These are phyloP conservation scores for Tetracentron sinense DNA, from an alignment of 164 flowering plant genomes.

Conservation along the genomic window DNA sequence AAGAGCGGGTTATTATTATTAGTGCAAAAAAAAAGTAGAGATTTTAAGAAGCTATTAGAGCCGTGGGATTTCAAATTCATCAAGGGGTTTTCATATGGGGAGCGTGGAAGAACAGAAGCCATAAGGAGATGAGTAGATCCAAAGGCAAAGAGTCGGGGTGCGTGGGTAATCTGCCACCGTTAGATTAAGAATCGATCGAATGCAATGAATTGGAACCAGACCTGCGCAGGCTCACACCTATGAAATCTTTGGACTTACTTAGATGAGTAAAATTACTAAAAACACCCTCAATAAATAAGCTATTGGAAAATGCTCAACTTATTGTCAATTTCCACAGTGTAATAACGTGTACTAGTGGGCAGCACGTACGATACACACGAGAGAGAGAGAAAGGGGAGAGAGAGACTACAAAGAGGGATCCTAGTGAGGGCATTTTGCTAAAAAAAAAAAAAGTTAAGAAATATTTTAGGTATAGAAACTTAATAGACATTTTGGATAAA, in stretches of 20 bases:
- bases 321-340: too few species aligned
- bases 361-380: too few species aligned
- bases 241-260: not conserved
- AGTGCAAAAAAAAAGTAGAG: conserved; percentile 3
- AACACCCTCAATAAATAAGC: not conserved
- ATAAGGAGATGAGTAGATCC: conserved; percentile 35
- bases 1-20: conserved; percentile 52
- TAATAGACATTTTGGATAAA: too few species aligned
- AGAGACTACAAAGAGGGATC: too few species aligned
- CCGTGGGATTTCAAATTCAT: conserved; percentile 43
- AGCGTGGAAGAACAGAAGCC: conserved; percentile 59
- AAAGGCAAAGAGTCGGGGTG: conserved; percentile 32
- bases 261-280: not conserved
- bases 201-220: conserved; percentile 26
- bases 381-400: too few species aligned
- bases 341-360: too few species aligned
- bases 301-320: too few species aligned
- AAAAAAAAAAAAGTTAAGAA: too few species aligned
- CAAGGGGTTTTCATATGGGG: conserved; percentile 21
- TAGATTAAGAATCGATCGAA: conserved; percentile 36
- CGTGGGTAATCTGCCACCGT: conserved; percentile 44
- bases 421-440: too few species aligned
- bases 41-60: conserved; percentile 1
- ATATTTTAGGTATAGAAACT: too few species aligned
- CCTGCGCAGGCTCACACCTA: not conserved